Conservation (phyloP, 805 yeast species). For the Saturnispora ahearnii region DNA sequence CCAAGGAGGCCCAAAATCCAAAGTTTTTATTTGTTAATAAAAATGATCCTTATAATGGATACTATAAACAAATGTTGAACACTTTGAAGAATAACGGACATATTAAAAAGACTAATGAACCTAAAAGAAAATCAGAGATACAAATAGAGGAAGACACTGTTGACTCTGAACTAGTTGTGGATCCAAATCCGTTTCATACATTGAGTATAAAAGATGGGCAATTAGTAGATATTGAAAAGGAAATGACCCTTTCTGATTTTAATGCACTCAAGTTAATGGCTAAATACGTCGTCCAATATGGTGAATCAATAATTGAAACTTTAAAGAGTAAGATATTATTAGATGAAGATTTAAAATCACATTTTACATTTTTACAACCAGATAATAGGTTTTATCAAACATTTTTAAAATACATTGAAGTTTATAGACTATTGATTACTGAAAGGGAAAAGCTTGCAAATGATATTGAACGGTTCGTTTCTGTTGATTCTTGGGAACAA, state of each 20-base stretch:
- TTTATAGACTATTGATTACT: conserved; percentile 39
- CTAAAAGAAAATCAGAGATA: neutral
- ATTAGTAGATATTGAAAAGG: conserved; percentile 21
- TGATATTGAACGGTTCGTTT: conserved; percentile 13
- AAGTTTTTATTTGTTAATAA: conserved; percentile 58
- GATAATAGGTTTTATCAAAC: conserved; percentile 52
- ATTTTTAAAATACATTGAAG: conserved; percentile 42
- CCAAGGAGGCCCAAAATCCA: conserved; percentile 36
- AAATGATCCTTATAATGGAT: conserved; percentile 46
- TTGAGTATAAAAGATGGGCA: conserved; percentile 17
- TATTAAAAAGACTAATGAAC: conserved; percentile 11
- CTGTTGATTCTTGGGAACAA: conserved; percentile 17
- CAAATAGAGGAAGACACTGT: neutral
- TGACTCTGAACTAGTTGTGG: conserved; percentile 1
- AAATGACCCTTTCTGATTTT: conserved; percentile 53
- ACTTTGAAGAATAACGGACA: conserved; percentile 24
- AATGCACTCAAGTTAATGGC: conserved; percentile 70
- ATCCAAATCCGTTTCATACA: conserved; percentile 16
- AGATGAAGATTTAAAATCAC: conserved; percentile 33
- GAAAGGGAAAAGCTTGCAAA: conserved; percentile 14
- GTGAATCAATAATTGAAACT: conserved; percentile 34
- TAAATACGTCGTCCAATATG: conserved; percentile 53
- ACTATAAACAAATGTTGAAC: conserved; percentile 42
- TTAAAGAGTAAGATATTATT: conserved; percentile 25
- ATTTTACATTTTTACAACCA: conserved; percentile 58